Evolutionary conservation across 345 rosid species (phyloP).

Genomic region (Dimocarpus longan): DNA sequence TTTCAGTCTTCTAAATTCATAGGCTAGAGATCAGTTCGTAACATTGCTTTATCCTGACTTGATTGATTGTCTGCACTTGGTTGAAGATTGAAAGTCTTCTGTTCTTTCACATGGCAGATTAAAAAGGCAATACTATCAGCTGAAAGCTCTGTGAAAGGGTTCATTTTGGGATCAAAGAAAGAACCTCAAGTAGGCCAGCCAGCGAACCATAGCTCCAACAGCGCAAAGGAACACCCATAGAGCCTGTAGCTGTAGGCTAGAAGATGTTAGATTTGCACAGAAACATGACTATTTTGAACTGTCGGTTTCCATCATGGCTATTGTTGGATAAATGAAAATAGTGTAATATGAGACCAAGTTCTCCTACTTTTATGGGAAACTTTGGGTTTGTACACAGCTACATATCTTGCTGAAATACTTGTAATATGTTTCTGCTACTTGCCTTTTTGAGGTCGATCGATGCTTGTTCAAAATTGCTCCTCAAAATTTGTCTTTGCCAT

Average conservation of each 20-base stretch:
- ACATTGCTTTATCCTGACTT: not conserved
- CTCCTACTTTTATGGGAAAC: not conserved
- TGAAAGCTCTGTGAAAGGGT: conserved; percentile 57
- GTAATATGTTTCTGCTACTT: not conserved
- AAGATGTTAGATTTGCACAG: not conserved
- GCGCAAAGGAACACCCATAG: conserved; percentile 24
- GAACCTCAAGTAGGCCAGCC: conserved; percentile 29
- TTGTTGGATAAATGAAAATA: not conserved
- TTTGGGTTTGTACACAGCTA: not conserved
- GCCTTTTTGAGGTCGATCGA: not conserved
- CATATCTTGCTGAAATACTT: not conserved
- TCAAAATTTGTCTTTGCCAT: not conserved
- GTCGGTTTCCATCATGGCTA: conserved; percentile 3
- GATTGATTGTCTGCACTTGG: not conserved
- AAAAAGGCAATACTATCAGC: conserved; percentile 61
- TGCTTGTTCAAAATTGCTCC: not conserved
- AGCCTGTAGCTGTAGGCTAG: not conserved
- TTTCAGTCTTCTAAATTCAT: not conserved
- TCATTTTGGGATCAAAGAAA: conserved; percentile 55
- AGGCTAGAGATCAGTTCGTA: not conserved
- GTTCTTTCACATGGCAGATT: conserved; percentile 49
- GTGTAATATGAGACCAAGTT: not conserved
- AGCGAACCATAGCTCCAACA: conserved; percentile 26
- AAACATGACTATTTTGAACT: not conserved
- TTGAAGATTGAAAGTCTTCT: not conserved